A percentile compares a stretch with the other conserved stretches of the same genome.
Conservation (phyloP, 257 asterid genomes). For the Agastache rugosa region DNA sequence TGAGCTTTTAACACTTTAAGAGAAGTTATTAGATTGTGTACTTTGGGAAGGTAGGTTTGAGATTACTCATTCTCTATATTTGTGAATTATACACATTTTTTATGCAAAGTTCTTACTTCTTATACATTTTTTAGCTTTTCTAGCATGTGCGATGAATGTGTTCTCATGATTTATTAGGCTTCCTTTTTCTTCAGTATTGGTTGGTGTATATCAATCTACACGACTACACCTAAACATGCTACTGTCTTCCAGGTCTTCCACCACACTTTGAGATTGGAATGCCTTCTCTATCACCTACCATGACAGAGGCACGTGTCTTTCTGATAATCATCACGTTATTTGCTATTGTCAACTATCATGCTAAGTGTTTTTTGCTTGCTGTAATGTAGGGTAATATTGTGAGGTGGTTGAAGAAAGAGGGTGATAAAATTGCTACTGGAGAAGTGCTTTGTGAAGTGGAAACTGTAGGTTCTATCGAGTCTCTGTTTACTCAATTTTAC, state of each 20-base stretch:
- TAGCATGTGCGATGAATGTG: slow-evolving; percentile 16
- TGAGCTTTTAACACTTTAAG: slow-evolving; percentile 10
- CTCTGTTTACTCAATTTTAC: slow-evolving; percentile 28
- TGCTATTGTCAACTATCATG: slow-evolving; percentile 25
- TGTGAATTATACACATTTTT: slow-evolving; percentile 21
- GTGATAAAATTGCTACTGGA: slow-evolving; percentile 89
- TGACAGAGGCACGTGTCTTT: slow-evolving; percentile 79
- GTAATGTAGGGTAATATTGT: slow-evolving; percentile 89
- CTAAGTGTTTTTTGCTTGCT: slow-evolving; percentile 32
- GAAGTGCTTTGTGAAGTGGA: slow-evolving; percentile 99
- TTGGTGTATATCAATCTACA: slow-evolving; percentile 32
- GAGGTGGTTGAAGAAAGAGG: slow-evolving; percentile 99
- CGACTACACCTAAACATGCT: slow-evolving; percentile 29
- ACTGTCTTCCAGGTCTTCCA: slow-evolving; percentile 76
- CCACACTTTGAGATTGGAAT: slow-evolving; percentile 97
- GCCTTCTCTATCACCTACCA: slow-evolving; percentile 99
- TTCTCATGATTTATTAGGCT: neutral
- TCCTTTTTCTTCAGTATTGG: slow-evolving; percentile 15
- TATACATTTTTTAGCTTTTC: no score
- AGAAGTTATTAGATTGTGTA: slow-evolving; percentile 26
- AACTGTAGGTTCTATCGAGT: slow-evolving; percentile 63
- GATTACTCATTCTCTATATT: slow-evolving; percentile 3
- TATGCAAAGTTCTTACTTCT: slow-evolving; percentile 1
- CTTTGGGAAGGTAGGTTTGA: slow-evolving; percentile 18
- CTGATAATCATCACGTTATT: slow-evolving; percentile 23